Evolutionary conservation across 1,284 basidiomycete species (phyloP).

Genomic region (Leccinum huronense): DNA sequence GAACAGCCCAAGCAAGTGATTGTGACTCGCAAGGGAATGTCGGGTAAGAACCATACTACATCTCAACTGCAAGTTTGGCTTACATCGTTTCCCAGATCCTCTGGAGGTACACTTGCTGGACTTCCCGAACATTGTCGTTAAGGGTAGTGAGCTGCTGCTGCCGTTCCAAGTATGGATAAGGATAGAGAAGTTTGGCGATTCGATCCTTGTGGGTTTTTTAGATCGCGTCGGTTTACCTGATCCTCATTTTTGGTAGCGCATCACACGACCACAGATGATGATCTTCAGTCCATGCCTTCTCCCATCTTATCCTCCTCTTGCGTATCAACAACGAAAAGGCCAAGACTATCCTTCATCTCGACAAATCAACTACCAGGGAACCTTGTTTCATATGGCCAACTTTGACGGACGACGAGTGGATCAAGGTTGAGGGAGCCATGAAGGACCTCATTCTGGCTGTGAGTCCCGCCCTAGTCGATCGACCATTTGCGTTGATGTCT

Average conservation of each 20-base stretch:
- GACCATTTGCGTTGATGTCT: neutral
- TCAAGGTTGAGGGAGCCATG: conserved; percentile 98
- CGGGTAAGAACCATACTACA: conserved; percentile 51
- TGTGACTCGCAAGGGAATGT: conserved; percentile 99
- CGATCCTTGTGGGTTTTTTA: conserved; percentile 68
- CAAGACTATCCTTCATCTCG: conserved; percentile 90
- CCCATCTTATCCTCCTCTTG: conserved; percentile 91
- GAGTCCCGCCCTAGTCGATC: conserved; percentile 25
- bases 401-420: conserved; percentile 95
- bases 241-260: conserved; percentile 52
- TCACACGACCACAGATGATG: conserved; percentile 99
- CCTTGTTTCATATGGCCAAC: conserved; percentile 99
- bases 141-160: conserved; percentile 96
- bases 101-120: conserved; percentile 98
- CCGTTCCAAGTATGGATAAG: conserved; percentile 99
- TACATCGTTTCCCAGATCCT: conserved; percentile 57
- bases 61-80: conserved; percentile 3
- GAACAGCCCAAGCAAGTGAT: conserved; percentile 99
- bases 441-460: conserved; percentile 89
- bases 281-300: conserved; percentile 99
- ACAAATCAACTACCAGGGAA: conserved; percentile 79
- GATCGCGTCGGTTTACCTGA: neutral
- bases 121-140: conserved; percentile 99
- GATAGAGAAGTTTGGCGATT: conserved; percentile 99
- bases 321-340: conserved; percentile 99